Conservation (phyloP, 148 eudicot species). For the Heliamphora exappendiculata region DNA sequence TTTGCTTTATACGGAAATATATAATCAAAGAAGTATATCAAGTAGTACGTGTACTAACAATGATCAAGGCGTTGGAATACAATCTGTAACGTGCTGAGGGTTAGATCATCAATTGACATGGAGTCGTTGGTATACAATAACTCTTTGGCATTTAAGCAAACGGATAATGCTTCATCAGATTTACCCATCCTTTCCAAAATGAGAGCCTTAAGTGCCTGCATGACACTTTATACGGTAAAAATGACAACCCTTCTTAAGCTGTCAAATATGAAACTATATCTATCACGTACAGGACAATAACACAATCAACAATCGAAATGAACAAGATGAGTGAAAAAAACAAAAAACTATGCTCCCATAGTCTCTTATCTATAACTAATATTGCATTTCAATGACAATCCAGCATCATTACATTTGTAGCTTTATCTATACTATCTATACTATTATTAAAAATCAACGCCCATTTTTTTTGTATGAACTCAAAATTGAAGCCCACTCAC, state of each 20-base stretch:
- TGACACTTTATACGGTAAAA: neutral
- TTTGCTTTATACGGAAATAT: neutral
- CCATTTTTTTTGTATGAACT: no score
- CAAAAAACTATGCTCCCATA: neutral
- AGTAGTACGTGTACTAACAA: slow-evolving; percentile 34
- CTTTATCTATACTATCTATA: no score
- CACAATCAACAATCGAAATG: neutral
- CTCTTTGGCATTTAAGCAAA: slow-evolving; percentile 69
- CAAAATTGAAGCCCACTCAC: no score
- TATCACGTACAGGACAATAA: neutral
- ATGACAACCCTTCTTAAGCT: neutral
- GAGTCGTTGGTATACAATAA: slow-evolving; percentile 43
- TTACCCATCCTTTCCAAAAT: slow-evolving; percentile 82
- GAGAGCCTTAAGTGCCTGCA: slow-evolving; percentile 75
- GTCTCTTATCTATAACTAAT: neutral
- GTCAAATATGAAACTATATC: neutral
- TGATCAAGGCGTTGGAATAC: slow-evolving; percentile 91
- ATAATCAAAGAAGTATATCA: neutral
- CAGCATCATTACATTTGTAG: neutral
- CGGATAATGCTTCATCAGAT: slow-evolving; percentile 64
- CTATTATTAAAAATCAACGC: no score
- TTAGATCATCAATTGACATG: slow-evolving; percentile 65
- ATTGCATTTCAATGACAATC: neutral
- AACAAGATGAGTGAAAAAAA: neutral
- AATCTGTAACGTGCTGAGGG: slow-evolving; percentile 84